Evolutionary conservation across 73 alveolate species (phyloP).

Genomic region (Blepharisma stoltei): DNA sequence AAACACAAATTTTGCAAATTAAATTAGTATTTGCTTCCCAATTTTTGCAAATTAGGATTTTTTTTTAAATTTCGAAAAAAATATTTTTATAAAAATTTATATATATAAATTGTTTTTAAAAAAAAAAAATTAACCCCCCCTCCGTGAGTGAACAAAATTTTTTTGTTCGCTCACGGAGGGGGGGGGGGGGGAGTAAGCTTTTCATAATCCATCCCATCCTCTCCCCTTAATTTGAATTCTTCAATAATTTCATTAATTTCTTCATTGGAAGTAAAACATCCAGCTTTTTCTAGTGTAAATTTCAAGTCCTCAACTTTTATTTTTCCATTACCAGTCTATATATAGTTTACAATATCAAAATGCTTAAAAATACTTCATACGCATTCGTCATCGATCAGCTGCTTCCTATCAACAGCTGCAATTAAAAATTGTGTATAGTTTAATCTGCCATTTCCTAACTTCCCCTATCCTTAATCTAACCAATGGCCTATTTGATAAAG

Average conservation of each 20-base stretch:
- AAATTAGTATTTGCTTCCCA: too few species aligned
- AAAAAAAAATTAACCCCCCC: too few species aligned
- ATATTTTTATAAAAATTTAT: too few species aligned
- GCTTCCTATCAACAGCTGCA: constrained; percentile 36
- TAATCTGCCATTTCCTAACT: constrained; percentile 40
- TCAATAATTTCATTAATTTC: constrained; percentile 27
- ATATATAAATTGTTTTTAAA: too few species aligned
- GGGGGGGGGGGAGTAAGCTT: too few species aligned
- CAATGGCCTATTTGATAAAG: too few species aligned
- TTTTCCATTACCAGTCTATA: neutral
- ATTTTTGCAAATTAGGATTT: too few species aligned
- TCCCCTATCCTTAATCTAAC: too few species aligned
- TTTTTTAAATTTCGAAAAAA: too few species aligned
- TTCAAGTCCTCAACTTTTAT: neutral
- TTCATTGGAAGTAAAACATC: neutral
- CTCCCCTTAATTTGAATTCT: constrained; percentile 1
- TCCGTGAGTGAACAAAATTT: too few species aligned
- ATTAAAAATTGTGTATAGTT: constrained; percentile 46
- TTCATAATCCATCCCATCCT: constrained; percentile 6
- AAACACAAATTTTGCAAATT: too few species aligned
- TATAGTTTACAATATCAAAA: neutral
- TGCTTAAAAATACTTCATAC: constrained; percentile 29
- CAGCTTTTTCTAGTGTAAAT: constrained; percentile 7
- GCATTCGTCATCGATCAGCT: constrained; percentile 28
- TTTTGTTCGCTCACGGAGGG: too few species aligned